phyloP scores from a whole-genome alignment of 805 yeast species.

The Starmerella apicola region DNA sequence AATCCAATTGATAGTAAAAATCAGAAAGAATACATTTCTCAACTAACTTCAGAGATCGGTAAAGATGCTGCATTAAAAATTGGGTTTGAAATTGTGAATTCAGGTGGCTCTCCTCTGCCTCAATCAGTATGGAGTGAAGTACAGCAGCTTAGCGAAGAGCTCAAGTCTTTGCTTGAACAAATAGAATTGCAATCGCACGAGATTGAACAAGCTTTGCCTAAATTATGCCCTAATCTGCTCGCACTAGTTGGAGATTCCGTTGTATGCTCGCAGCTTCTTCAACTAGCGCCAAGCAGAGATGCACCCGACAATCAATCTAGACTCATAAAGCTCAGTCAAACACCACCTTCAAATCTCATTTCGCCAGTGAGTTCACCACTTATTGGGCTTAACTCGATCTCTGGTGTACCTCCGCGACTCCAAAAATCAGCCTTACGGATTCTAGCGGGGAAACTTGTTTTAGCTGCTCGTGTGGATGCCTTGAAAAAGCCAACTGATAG shows the following conservation, averaged over 20 bases:
- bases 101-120: background rate
- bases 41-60: background rate
- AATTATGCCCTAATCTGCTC: constrained; percentile 66
- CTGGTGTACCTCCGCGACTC: constrained; percentile 24
- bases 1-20: background rate
- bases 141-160: background rate
- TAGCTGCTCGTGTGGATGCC: constrained; percentile 66
- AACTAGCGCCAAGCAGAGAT: constrained; percentile 36
- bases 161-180: background rate
- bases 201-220: background rate
- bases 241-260: constrained; percentile 59
- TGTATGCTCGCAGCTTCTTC: constrained; percentile 62
- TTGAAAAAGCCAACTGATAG: background rate
- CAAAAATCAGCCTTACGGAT: constrained; percentile 59
- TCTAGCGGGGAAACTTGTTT: constrained; percentile 60
- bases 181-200: background rate
- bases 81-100: background rate
- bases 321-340: constrained; percentile 44
- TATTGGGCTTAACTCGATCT: constrained; percentile 27
- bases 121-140: background rate
- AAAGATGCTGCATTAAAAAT: background rate
- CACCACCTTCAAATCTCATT: constrained; percentile 77
- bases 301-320: constrained; percentile 34
- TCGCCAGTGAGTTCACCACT: constrained; percentile 27
- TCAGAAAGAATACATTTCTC: background rate